A percentile compares a stretch with the other conserved stretches of the same genome.
Conservation (phyloP, 176 grass and related monocot genomes). For the Raddia guianensis region DNA sequence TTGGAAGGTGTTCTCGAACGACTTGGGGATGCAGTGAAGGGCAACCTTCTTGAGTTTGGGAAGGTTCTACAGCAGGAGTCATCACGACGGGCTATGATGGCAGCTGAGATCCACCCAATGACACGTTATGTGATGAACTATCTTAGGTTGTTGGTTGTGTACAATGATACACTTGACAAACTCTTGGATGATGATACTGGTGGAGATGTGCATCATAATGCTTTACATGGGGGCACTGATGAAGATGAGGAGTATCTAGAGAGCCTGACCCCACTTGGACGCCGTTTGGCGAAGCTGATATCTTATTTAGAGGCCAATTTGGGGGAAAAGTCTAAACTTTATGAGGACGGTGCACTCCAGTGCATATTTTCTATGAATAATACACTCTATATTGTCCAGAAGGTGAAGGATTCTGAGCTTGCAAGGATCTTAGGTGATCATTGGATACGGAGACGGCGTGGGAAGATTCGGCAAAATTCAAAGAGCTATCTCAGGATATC, state of each 20-base stretch:
- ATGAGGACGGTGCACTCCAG: conserved; percentile 77
- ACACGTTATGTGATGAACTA: conserved; percentile 99
- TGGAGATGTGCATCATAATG: conserved; percentile 35
- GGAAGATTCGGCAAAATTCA: conserved; percentile 81
- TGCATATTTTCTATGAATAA: conserved; percentile 99
- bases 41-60: conserved; percentile 82
- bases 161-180: conserved; percentile 67
- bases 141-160: conserved; percentile 75
- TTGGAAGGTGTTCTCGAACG: conserved; percentile 71
- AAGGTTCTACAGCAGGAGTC: conserved; percentile 82
- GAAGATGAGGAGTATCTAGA: conserved; percentile 62
- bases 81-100: conserved; percentile 71
- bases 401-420: conserved; percentile 90
- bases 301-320: conserved; percentile 94
- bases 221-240: conserved; percentile 37
- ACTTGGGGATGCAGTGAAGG: conserved; percentile 80
- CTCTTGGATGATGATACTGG: conserved; percentile 58
- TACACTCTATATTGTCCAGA: conserved; percentile 81
- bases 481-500: conserved; percentile 88
- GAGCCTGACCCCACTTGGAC: conserved; percentile 73
- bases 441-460: conserved; percentile 71
- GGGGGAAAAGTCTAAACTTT: conserved; percentile 87
- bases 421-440: conserved; percentile 85
- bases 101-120: conserved; percentile 89
- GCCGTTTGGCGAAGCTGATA: conserved; percentile 60